Percentiles rank a stretch among this genome's conserved stretches.
Evolutionary conservation across 2,329 filamentous ascomycete genomes (phyloP).

Genomic region (Chrysosporium keratinophilum): DNA sequence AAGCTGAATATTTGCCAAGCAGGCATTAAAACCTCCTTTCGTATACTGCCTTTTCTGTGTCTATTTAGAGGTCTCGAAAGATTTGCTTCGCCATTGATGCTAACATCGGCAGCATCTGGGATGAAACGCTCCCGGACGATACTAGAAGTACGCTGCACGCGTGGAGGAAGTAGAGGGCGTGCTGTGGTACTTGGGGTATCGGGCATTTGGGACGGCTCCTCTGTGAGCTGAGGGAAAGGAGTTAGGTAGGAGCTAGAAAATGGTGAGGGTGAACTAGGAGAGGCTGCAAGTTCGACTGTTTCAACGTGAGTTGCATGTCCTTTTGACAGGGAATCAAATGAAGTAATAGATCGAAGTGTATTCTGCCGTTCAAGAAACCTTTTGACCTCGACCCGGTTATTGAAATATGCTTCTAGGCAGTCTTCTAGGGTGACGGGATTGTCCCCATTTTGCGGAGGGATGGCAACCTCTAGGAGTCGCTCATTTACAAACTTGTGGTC

Average conservation of each 20-base stretch:
- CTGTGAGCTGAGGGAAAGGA: constrained; percentile 1
- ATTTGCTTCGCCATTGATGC: background rate
- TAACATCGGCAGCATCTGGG: constrained; percentile 34
- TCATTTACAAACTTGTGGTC: constrained; percentile 96
- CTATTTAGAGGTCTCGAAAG: background rate
- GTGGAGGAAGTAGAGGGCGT: constrained; percentile 14
- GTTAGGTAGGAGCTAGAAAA: background rate
- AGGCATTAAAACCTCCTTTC: constrained; percentile 84
- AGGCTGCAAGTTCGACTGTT: constrained; percentile 33
- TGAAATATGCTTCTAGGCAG: constrained; percentile 90
- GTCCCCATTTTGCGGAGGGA: constrained; percentile 56
- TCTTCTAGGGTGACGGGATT: constrained; percentile 72
- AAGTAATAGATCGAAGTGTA: constrained; percentile 42
- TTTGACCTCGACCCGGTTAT: constrained; percentile 80
- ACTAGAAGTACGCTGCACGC: constrained; percentile 25
- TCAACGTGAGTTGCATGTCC: constrained; percentile 34
- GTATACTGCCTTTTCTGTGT: constrained; percentile 25
- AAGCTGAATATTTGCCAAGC: constrained; percentile 96
- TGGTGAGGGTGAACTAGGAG: constrained; percentile 19
- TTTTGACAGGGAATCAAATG: constrained; percentile 30
- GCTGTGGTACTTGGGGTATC: constrained; percentile 19
- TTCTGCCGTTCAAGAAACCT: constrained; percentile 57
- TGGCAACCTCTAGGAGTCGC: constrained; percentile 76
- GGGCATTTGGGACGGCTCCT: constrained; percentile 17
- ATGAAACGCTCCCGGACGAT: constrained; percentile 38